phyloP scores from a whole-genome alignment of 305 asterid species.

The Solanum chacoense region DNA sequence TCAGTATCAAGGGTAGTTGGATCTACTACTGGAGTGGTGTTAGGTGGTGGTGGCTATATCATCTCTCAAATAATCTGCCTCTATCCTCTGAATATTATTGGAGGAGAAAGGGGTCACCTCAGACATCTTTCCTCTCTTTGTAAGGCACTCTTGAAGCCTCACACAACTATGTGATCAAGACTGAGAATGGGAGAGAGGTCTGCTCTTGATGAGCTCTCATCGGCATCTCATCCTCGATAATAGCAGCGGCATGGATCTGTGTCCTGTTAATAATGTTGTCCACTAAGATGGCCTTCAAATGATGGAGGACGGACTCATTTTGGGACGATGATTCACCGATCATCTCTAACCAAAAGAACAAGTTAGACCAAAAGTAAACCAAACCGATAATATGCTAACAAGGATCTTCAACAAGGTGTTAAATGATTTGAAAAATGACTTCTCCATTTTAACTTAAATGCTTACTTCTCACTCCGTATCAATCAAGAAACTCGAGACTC shows the following conservation, averaged over 20 bases:
- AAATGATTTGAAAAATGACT: background rate
- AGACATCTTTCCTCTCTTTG: background rate
- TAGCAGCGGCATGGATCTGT: background rate
- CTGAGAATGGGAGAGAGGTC: background rate
- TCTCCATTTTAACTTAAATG: background rate
- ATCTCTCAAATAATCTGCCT: too few relatives aligned
- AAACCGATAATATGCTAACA: background rate
- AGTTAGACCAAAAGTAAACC: background rate
- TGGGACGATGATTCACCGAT: background rate
- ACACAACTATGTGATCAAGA: background rate
- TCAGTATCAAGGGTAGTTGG: too few relatives aligned
- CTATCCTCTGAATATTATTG: too few relatives aligned
- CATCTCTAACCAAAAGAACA: background rate
- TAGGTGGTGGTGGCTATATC: too few relatives aligned
- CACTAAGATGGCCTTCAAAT: background rate
- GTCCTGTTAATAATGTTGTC: background rate
- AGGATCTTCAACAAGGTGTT: background rate
- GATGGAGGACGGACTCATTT: background rate
- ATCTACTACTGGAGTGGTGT: too few relatives aligned
- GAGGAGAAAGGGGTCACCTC: too few relatives aligned
- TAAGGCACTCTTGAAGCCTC: background rate
- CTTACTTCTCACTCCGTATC: background rate
- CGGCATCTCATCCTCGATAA: background rate
- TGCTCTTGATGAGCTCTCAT: background rate
- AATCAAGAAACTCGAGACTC: background rate